These are phyloP conservation scores for Lactifluus volemus DNA, from an alignment of 768 basidiomycete species.

Conservation along the genomic window DNA sequence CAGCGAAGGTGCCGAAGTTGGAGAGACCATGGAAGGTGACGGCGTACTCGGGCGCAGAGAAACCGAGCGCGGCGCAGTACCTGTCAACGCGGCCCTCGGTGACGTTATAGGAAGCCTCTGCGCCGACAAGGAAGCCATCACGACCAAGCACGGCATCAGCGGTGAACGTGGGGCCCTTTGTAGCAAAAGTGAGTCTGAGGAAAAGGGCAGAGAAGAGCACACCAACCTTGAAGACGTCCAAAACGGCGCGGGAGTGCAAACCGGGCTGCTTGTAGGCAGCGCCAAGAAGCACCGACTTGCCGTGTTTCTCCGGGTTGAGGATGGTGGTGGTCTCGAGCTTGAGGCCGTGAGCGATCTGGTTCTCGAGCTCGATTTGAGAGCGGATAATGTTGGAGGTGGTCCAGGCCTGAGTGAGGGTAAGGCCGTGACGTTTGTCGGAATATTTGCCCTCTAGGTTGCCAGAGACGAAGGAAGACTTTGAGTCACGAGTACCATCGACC, in stretches of 20 bases:
- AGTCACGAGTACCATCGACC: slow-evolving; percentile 76
- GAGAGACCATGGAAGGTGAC: slow-evolving; percentile 90
- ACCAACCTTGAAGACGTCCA: slow-evolving; percentile 90
- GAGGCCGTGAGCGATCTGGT: slow-evolving; percentile 94
- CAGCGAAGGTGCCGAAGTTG: slow-evolving; percentile 89
- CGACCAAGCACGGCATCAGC: slow-evolving; percentile 93
- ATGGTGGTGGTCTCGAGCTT: slow-evolving; percentile 86
- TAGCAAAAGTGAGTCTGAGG: neutral
- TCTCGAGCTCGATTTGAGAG: slow-evolving; percentile 89
- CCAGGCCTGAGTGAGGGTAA: slow-evolving; percentile 94
- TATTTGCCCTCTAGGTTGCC: slow-evolving; percentile 97
- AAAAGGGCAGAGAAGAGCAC: neutral
- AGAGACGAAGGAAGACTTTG: slow-evolving; percentile 60
- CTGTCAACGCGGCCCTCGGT: slow-evolving; percentile 86
- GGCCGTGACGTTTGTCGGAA: slow-evolving; percentile 82
- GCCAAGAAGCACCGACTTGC: slow-evolving; percentile 76
- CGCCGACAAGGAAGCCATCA: slow-evolving; percentile 95
- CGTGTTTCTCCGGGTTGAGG: slow-evolving; percentile 78
- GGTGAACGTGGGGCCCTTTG: slow-evolving; percentile 92
- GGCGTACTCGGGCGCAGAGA: slow-evolving; percentile 93
- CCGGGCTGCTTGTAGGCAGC: slow-evolving; percentile 93
- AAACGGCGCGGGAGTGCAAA: slow-evolving; percentile 80
- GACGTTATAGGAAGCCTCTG: slow-evolving; percentile 94
- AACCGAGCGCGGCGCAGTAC: slow-evolving; percentile 88
- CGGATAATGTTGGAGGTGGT: slow-evolving; percentile 90